A percentile compares a stretch with the other conserved stretches of the same genome.
Evolutionary conservation across 2,329 filamentous ascomycete genomes (phyloP).

Genomic region (Periconia digitata): DNA sequence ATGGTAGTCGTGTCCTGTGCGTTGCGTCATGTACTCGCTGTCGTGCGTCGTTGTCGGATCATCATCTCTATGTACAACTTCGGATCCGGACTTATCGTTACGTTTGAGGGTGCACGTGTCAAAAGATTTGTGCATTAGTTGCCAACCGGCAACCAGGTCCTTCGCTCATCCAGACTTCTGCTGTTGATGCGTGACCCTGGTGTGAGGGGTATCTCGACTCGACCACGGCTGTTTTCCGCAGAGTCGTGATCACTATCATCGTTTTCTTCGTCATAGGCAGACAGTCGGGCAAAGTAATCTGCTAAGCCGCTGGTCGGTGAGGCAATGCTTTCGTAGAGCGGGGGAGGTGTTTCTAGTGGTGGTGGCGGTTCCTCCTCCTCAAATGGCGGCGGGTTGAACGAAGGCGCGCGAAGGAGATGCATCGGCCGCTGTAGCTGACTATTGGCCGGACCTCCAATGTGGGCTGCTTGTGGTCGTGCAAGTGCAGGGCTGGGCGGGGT

Average conservation of each 20-base stretch:
- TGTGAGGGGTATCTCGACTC: conserved; percentile 62
- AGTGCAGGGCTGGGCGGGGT: conserved; percentile 48
- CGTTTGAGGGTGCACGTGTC: background rate
- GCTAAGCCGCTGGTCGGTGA: conserved; percentile 71
- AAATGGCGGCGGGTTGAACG: conserved; percentile 85
- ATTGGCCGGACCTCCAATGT: conserved; percentile 49
- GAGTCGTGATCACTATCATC: conserved; percentile 63
- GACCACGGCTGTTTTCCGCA: conserved; percentile 42
- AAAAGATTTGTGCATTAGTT: conserved; percentile 17
- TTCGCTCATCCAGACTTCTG: conserved; percentile 64
- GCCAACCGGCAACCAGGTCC: conserved; percentile 56
- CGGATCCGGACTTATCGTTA: too few relatives aligned
- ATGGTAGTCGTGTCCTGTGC: background rate
- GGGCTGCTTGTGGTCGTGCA: conserved; percentile 52
- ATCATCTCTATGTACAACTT: background rate
- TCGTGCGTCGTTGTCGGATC: background rate
- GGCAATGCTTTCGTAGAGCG: conserved; percentile 79
- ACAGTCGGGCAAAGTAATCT: conserved; percentile 83
- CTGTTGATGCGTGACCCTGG: conserved; percentile 61
- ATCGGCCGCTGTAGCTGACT: conserved; percentile 67
- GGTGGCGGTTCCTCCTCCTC: conserved; percentile 78
- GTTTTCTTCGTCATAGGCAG: conserved; percentile 64
- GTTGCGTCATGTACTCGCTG: background rate
- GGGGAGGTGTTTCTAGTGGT: conserved; percentile 76
- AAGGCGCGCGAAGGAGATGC: conserved; percentile 79